Conservation (phyloP, 2,329 filamentous ascomycete species). For the Ophiostoma montium region DNA sequence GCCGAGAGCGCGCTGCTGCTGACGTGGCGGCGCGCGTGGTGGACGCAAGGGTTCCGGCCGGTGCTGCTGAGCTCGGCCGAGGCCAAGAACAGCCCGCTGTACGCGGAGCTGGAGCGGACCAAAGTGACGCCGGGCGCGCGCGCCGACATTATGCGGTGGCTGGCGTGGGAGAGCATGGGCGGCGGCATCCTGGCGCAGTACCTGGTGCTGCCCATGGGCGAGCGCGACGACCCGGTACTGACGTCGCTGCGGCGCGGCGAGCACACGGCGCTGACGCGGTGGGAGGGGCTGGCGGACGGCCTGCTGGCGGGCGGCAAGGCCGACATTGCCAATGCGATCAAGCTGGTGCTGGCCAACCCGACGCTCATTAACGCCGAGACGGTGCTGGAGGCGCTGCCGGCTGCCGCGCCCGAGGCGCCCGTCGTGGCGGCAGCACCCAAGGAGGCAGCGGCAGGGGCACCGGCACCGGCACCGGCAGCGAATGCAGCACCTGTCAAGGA, state of each 20-base stretch:
- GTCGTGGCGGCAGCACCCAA: no score
- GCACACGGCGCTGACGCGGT: constrained; percentile 59
- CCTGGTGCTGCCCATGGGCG: constrained; percentile 72
- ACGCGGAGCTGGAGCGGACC: constrained; percentile 51
- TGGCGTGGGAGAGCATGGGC: constrained; percentile 87
- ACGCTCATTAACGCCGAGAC: constrained; percentile 42
- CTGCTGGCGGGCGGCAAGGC: constrained; percentile 58
- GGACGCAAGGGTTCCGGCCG: constrained; percentile 82
- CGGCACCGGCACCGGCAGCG: neutral
- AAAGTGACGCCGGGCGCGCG: constrained; percentile 49
- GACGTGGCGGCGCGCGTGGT: constrained; percentile 88
- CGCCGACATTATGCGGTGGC: constrained; percentile 65
- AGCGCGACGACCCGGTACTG: constrained; percentile 58
- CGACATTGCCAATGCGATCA: constrained; percentile 49
- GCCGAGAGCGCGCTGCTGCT: constrained; percentile 69
- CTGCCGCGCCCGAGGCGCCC: no score
- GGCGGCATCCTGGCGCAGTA: constrained; percentile 68
- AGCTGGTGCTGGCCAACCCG: constrained; percentile 41
- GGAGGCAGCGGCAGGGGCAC: no score
- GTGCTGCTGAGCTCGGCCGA: constrained; percentile 68
- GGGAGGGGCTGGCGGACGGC: constrained; percentile 55
- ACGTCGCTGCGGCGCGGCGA: constrained; percentile 60
- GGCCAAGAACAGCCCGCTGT: constrained; percentile 70
- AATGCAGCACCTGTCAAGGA: neutral
- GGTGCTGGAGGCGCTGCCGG: constrained; percentile 47